These are phyloP conservation scores for Aquilaria malaccensis DNA, from an alignment of 345 rosid species.

Conservation along the genomic window DNA sequence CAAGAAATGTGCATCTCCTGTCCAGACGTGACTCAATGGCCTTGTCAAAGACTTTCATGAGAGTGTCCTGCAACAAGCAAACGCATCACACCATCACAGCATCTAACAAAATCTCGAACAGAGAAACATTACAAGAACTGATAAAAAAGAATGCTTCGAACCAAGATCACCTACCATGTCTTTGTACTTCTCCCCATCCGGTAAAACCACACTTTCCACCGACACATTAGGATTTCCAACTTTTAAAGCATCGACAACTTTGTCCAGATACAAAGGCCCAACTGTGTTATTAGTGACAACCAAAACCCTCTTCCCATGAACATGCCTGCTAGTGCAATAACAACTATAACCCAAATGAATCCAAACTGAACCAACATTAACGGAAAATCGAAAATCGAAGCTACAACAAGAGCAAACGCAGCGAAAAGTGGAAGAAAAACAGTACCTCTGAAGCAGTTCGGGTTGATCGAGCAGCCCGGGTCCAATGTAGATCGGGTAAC, in stretches of 20 bases:
- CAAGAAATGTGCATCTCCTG: conserved; percentile 81
- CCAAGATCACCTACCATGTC: conserved; percentile 48
- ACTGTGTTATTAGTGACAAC: conserved; percentile 79
- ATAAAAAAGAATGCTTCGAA: not conserved
- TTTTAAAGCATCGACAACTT: conserved; percentile 69
- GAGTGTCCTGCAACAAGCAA: conserved; percentile 45
- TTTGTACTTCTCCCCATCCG: conserved; percentile 92
- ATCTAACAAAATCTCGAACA: not conserved
- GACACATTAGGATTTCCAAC: conserved; percentile 75
- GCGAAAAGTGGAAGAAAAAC: not conserved
- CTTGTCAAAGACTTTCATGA: conserved; percentile 92
- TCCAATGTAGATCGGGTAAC: conserved; percentile 95
- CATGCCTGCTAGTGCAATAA: conserved; percentile 47
- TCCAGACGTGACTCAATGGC: conserved; percentile 87
- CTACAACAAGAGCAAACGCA: not conserved
- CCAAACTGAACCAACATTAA: not conserved
- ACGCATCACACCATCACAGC: conserved; percentile 8
- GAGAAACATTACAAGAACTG: not conserved
- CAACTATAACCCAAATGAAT: not conserved
- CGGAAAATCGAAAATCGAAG: not conserved
- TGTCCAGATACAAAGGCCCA: conserved; percentile 71
- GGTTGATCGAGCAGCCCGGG: conserved; percentile 80
- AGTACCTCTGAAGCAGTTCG: conserved; percentile 69
- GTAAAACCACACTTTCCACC: conserved; percentile 74
- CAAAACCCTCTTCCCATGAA: conserved; percentile 92